Evolutionary conservation across 345 rosid genomes (phyloP).

Genomic region (Sonneratia caseolaris): DNA sequence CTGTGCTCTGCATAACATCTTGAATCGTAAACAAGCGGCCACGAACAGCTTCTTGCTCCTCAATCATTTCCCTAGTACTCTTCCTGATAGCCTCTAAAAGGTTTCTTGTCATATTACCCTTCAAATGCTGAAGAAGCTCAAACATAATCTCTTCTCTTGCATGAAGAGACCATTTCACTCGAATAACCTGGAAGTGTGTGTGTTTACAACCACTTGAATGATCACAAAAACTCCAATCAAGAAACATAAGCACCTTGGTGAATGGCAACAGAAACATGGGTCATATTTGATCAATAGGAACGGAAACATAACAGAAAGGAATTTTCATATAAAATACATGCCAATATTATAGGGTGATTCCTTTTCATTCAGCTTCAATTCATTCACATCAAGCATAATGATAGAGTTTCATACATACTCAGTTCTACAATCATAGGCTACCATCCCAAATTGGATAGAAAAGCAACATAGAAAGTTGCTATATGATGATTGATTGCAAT

Average conservation of each 20-base stretch:
- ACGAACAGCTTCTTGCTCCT: slow-evolving; percentile 98
- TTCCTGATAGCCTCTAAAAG: slow-evolving; percentile 56
- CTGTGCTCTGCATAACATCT: slow-evolving; percentile 95
- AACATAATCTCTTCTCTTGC: slow-evolving; percentile 93
- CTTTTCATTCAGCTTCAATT: not conserved
- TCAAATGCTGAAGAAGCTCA: slow-evolving; percentile 82
- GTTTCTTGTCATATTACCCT: slow-evolving; percentile 41
- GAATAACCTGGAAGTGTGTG: slow-evolving; percentile 44
- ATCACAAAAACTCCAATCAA: not conserved
- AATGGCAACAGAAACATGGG: not conserved
- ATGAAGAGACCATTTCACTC: slow-evolving; percentile 99
- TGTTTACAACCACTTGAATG: not conserved
- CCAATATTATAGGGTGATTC: not conserved
- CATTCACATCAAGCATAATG: not conserved
- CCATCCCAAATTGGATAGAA: not conserved
- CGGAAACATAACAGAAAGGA: not conserved
- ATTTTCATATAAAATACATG: not conserved
- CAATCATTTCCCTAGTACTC: slow-evolving; percentile 81
- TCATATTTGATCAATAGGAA: not conserved
- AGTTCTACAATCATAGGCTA: not conserved
- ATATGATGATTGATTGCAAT: not conserved
- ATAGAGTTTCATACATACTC: not conserved
- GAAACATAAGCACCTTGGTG: not conserved
- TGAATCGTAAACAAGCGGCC: slow-evolving; percentile 95
- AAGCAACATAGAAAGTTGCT: not conserved